These are phyloP conservation scores for Bipolaris bicolor DNA, from an alignment of 2,329 filamentous ascomycete species.

Conservation along the genomic window DNA sequence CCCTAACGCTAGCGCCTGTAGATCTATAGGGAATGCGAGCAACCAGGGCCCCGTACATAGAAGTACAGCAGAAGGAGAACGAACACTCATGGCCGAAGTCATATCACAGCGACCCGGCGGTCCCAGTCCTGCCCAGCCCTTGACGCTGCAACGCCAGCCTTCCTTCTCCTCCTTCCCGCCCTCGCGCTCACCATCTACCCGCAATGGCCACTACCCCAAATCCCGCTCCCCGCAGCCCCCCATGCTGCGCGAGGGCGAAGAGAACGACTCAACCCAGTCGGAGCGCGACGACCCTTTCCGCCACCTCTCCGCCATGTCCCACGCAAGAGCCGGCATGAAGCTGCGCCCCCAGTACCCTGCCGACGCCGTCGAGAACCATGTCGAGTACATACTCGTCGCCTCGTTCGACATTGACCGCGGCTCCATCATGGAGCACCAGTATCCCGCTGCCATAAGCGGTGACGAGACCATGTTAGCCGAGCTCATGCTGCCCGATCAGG, in stretches of 20 bases:
- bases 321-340: slow-evolving; percentile 16
- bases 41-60: slow-evolving; percentile 14
- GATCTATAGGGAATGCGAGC: slow-evolving; percentile 23
- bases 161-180: slow-evolving; percentile 53
- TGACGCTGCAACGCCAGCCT: slow-evolving; percentile 47
- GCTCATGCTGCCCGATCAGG: slow-evolving; percentile 97
- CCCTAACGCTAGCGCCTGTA: slow-evolving; percentile 29
- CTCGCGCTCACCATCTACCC: slow-evolving; percentile 48
- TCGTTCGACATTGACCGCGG: slow-evolving; percentile 97
- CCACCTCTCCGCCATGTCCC: slow-evolving; percentile 13
- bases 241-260: slow-evolving; percentile 42
- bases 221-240: slow-evolving; percentile 46
- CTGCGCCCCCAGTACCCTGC: slow-evolving; percentile 58
- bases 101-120: slow-evolving; percentile 34
- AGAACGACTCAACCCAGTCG: slow-evolving; percentile 39
- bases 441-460: slow-evolving; percentile 90
- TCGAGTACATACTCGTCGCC: slow-evolving; percentile 97
- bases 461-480: slow-evolving; percentile 98
- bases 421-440: slow-evolving; percentile 98
- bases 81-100: slow-evolving; percentile 41
- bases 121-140: slow-evolving; percentile 22
- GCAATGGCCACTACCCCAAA: slow-evolving; percentile 43
- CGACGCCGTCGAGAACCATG: slow-evolving; percentile 75
- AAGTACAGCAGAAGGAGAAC: slow-evolving; percentile 26
- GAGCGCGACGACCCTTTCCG: slow-evolving; percentile 38